Base-by-base conservation (phyloP, 2,329 filamentous ascomycete species). In the Ceratocystis ficicola region DNA sequence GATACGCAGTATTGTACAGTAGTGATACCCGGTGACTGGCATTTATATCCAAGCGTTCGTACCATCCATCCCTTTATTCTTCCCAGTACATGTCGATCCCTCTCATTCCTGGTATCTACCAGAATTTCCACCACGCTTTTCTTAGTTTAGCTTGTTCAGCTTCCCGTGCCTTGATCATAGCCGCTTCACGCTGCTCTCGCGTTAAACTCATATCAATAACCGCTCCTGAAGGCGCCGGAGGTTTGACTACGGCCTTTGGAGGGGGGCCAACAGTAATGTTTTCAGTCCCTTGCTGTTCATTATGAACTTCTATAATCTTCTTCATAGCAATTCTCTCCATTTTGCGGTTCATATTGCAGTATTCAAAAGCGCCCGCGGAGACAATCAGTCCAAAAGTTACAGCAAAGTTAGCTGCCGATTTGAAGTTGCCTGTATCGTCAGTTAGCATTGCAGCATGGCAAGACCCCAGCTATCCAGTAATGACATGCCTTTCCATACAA, bases 251-350 rank as follows among this genome's bases (percentile, higher is more conserved):
- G 46, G 63, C 59, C 52, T 65, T 25, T 10, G 62, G 48, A 44
- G 64, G 50, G 4, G 63, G 63, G 3, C 66, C 66, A 32, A 67
- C 55, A 5, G 63, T 69, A 76, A 73, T 68, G 70, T 71, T 70
- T 72, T 77, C 69, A 75, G 76, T 67, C 76, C 77, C 69, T 77
- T 75, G 65, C 74, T 77, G 74, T 69, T 78, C 74, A 71, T 85
- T 81, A 73, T 86, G 83, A 44, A 79, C 83, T 73, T 95, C 90
- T 65, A 95, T 87, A 3, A 89, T 89, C 69, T 90, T 81, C 74
- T 88, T 88, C 86, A 99, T 93, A 69, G 90, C 88, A 68, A 86
- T 84, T 71, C 86, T 83, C 76, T 97, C 93, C 68, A 87, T 81
- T 61, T 83, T 80, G 67, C 91, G 81, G 68, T 83, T 82, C 70